Base-by-base conservation (phyloP, 345 rosid genomes). In the Eucalyptus brandiana region DNA sequence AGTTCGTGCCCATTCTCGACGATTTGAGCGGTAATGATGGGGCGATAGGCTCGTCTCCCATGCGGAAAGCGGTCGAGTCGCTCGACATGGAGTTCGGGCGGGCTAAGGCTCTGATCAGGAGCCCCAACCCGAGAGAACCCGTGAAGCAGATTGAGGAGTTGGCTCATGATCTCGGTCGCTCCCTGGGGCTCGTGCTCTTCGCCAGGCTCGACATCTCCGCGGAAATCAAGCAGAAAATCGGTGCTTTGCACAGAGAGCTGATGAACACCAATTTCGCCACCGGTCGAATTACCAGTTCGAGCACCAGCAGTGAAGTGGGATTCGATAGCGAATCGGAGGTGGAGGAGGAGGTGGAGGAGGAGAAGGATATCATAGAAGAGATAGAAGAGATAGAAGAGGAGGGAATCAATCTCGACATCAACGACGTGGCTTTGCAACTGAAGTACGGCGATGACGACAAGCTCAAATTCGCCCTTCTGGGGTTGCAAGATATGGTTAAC, bases 131-230 rank as follows among this genome's bases (percentile, higher is more conserved):
- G 8, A 88, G 92, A 88, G 89, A 90, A 49, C 87, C 86, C 30
- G 44, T 87, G 13, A 94, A 90, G 80, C 91, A 92, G 88, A 91
- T 96, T 51, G 94, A 92, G 88, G 92, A 90, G n/a, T 53, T 93
- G 88, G 86, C 92, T 45, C 94, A 89, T 67, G 96, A 93, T 90
- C 94, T 95, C 87, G 97, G 98, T 69, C 91, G 98, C 89, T 96
- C 98, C 32, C 69, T 96, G 87, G 98, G 95, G 86, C 97, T 96
- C 85, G 92, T 96, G 87, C 91, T 96, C n/a, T 95, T 95, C 87
- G 93, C 96, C 40, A 86, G 93, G 34, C 80, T 87, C 90, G 94
- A 92, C 72, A 87, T 93, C 60, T 91, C 93, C 48, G 48, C 89
- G 13, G 94, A 93, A 72, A 58, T 93, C 80, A 94, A 93, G 86